These are phyloP conservation scores for Leccinum rimulosum DNA, from an alignment of 768 basidiomycete genomes.

Conservation along the genomic window DNA sequence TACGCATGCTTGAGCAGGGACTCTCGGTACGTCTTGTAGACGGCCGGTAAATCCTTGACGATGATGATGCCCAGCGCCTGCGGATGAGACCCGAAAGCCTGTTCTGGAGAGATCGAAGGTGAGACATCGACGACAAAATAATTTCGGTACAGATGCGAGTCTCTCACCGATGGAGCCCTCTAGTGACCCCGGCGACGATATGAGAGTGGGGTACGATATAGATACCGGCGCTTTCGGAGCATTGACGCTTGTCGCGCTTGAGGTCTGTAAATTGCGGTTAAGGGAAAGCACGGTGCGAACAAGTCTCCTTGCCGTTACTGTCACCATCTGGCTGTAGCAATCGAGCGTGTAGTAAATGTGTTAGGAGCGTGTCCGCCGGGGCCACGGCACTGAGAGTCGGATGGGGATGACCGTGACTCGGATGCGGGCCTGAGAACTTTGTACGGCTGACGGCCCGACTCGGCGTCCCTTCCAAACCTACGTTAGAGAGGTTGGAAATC, in stretches of 20 bases:
- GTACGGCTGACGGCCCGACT: not conserved
- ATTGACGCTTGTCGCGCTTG: constrained; percentile 8
- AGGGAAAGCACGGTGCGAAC: constrained; percentile 5
- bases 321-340: not conserved
- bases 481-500: too few species aligned
- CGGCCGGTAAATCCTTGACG: constrained; percentile 73
- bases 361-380: not conserved
- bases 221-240: constrained; percentile 35
- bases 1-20: constrained; percentile 73
- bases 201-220: constrained; percentile 60
- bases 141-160: not conserved
- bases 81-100: constrained; percentile 80
- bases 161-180: constrained; percentile 58
- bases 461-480: too few species aligned
- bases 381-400: too few species aligned
- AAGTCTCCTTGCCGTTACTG: constrained; percentile 17
- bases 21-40: constrained; percentile 63
- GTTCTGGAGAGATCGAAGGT: constrained; percentile 40
- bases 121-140: not conserved
- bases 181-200: constrained; percentile 52
- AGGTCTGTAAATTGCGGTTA: constrained; percentile 14
- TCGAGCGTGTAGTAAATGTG: not conserved
- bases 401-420: too few species aligned
- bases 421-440: not conserved
- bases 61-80: constrained; percentile 79